phyloP scores from a whole-genome alignment of 352 stramenopile species.

The Globisporangium apiculatum region DNA sequence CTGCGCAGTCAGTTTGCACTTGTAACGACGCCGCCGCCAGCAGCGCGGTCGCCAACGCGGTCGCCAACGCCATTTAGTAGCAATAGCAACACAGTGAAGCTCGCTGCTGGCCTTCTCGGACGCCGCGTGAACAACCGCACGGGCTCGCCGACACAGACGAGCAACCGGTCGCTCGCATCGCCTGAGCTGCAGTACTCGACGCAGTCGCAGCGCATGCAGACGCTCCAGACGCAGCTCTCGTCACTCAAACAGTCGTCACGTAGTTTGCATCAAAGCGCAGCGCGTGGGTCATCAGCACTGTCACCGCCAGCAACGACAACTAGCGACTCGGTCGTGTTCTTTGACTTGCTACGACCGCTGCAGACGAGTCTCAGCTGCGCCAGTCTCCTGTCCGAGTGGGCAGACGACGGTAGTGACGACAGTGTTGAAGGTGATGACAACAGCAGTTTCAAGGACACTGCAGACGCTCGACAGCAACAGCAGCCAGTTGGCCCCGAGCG shows the following conservation, averaged over 20 bases:
- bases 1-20: constrained; percentile 41
- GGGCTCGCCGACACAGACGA: constrained; percentile 1
- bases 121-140: background rate
- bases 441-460: constrained; percentile 13
- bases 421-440: constrained; percentile 18
- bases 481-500: constrained; percentile 20
- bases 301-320: background rate
- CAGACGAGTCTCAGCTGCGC: constrained; percentile 51
- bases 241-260: constrained; percentile 7
- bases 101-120: background rate
- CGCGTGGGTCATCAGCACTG: background rate
- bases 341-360: constrained; percentile 44
- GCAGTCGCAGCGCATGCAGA: constrained; percentile 27
- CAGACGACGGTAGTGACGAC: constrained; percentile 14
- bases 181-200: constrained; percentile 23
- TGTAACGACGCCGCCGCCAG: constrained; percentile 11
- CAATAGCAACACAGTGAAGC: too few relatives aligned
- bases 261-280: background rate
- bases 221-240: constrained; percentile 18
- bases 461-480: constrained; percentile 8
- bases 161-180: background rate
- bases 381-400: constrained; percentile 25
- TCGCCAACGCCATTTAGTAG: too few relatives aligned
- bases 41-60: background rate
- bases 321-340: constrained; percentile 20